A percentile compares a stretch with the other conserved stretches of the same genome.
phyloP scores from a whole-genome alignment of 345 rosid genomes.

The Murraya paniculata region DNA sequence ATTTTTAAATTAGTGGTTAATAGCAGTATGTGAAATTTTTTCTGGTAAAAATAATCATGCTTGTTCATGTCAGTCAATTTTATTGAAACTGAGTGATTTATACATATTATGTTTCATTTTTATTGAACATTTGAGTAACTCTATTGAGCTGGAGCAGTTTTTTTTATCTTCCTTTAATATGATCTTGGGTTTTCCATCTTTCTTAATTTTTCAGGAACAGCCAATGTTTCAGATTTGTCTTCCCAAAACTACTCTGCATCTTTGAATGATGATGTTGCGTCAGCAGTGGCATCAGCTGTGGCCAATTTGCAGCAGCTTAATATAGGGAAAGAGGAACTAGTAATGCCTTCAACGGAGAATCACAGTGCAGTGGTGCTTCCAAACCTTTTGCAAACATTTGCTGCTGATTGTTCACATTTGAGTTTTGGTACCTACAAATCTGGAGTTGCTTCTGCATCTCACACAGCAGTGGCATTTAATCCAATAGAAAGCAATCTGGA shows the following conservation, averaged over 20 bases:
- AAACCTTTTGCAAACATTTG: conserved; percentile 37
- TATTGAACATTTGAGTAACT: background rate
- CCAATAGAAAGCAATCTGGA: conserved; percentile 16
- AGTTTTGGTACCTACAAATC: conserved; percentile 53
- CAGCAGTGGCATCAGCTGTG: conserved; percentile 24
- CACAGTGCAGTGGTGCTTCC: conserved; percentile 43
- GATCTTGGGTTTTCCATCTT: background rate
- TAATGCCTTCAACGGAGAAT: conserved; percentile 15
- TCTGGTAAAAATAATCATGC: background rate
- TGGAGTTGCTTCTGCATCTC: conserved; percentile 15
- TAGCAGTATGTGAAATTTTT: background rate
- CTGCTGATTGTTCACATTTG: conserved; percentile 49
- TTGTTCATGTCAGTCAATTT: background rate
- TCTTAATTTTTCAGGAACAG: conserved; percentile 15
- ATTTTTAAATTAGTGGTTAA: background rate
- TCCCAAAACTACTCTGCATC: conserved; percentile 17
- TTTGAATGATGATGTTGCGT: conserved; percentile 12
- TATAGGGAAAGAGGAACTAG: conserved; percentile 23
- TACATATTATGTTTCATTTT: background rate
- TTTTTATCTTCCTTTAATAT: background rate
- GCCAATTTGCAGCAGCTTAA: conserved; percentile 33
- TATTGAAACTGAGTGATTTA: background rate
- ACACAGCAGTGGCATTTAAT: conserved; percentile 19
- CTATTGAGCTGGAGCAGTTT: background rate
- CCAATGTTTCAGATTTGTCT: conserved; percentile 5